Percentiles rank a stretch among this genome's conserved stretches.
phyloP scores from a whole-genome alignment of 2,329 filamentous ascomycete genomes.

The Calonectria multiphialidica region DNA sequence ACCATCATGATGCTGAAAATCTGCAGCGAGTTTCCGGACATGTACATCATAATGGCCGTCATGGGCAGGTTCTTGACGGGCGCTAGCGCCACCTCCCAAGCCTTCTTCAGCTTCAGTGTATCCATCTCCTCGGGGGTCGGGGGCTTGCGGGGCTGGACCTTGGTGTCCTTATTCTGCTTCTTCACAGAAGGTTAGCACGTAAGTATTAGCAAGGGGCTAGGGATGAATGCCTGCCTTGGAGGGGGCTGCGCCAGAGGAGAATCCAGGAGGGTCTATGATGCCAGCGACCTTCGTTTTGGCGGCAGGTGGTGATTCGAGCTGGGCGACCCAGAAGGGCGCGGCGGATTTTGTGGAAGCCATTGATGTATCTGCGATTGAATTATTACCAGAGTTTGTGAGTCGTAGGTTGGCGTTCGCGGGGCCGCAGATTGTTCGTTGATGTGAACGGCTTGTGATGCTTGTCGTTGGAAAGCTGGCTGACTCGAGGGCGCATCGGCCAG shows the following conservation, averaged over 20 bases:
- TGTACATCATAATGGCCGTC: constrained; percentile 99
- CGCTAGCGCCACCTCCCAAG: constrained; percentile 95
- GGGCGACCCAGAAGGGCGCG: constrained; percentile 82
- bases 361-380: constrained; percentile 4
- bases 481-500: constrained; percentile 22
- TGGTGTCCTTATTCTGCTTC: constrained; percentile 66
- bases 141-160: constrained; percentile 69
- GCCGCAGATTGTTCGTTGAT: constrained; percentile 3
- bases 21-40: constrained; percentile 97
- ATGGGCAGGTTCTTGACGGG: constrained; percentile 96
- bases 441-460: neutral
- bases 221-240: constrained; percentile 64
- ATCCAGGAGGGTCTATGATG: constrained; percentile 90
- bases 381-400: neutral
- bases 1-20: constrained; percentile 99
- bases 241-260: constrained; percentile 67
- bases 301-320: constrained; percentile 79
- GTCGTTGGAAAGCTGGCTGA: constrained; percentile 23
- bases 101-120: constrained; percentile 96
- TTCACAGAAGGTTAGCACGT: constrained; percentile 38
- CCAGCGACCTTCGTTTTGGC: constrained; percentile 74
- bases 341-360: constrained; percentile 52
- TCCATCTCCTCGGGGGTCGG: constrained; percentile 90
- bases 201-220: neutral
- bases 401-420: neutral